Conservation (phyloP, 148 eudicot genomes). For the Rhododendron ovatum region DNA sequence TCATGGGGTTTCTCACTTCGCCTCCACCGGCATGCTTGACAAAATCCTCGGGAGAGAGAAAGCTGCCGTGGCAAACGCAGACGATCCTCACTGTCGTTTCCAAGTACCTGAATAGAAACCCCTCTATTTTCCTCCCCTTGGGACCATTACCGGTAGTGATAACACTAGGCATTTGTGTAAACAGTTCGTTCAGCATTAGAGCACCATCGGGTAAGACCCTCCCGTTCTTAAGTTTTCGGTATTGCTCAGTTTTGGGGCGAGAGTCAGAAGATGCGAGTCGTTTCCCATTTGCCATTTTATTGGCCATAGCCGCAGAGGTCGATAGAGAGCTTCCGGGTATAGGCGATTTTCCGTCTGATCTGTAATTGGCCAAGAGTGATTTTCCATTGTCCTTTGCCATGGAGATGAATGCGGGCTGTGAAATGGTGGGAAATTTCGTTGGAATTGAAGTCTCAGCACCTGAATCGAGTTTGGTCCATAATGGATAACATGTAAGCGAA, state of each 20-base stretch:
- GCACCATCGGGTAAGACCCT: background rate
- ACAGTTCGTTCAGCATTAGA: background rate
- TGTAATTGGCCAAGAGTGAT: background rate
- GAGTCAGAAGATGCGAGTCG: background rate
- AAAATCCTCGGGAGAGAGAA: background rate
- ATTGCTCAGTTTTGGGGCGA: background rate
- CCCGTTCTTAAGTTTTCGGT: background rate
- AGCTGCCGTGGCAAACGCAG: conserved; percentile 5
- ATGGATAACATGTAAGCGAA: background rate
- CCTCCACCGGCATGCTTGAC: conserved; percentile 1
- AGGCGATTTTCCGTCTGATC: background rate
- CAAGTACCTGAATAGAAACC: background rate
- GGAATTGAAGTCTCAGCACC: background rate
- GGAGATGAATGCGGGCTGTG: background rate
- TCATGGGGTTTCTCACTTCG: background rate
- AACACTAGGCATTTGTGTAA: background rate
- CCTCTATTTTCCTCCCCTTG: conserved; percentile 5
- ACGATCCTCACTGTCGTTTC: background rate
- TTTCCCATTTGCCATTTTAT: background rate
- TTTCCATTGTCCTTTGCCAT: background rate
- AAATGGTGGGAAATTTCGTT: background rate
- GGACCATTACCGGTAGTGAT: background rate
- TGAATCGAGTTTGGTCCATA: background rate
- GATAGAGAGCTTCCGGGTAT: background rate
- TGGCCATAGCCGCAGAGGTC: background rate